These are phyloP conservation scores for Huntiella moniliformis DNA, from an alignment of 2,329 filamentous ascomycete genomes.

Conservation along the genomic window DNA sequence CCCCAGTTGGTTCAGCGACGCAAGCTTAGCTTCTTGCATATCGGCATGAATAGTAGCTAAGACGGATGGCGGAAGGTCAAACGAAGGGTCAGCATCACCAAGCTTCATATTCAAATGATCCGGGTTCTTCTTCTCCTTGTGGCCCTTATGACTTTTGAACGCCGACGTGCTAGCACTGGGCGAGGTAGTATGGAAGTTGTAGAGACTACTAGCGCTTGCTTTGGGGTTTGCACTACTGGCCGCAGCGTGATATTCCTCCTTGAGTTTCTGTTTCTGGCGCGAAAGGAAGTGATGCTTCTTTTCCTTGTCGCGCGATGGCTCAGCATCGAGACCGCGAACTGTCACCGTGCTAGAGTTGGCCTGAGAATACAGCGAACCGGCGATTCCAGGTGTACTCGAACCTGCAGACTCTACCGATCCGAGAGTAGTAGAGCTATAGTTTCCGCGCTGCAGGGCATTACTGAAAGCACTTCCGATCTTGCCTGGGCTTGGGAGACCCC, in stretches of 20 bases:
- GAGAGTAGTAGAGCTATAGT: slow-evolving; percentile 55
- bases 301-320: slow-evolving; percentile 44
- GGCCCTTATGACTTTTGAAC: slow-evolving; percentile 7
- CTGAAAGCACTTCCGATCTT: slow-evolving; percentile 50
- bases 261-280: slow-evolving; percentile 60
- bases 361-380: slow-evolving; percentile 45
- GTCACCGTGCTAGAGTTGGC: slow-evolving; percentile 64
- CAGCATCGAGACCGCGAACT: slow-evolving; percentile 37
- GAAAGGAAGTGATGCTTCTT: slow-evolving; percentile 67
- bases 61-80: slow-evolving; percentile 8
- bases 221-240: slow-evolving; percentile 61
- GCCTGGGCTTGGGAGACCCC: slow-evolving; percentile 52
- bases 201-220: slow-evolving; percentile 51
- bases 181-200: slow-evolving; percentile 59
- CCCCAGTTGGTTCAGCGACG: slow-evolving; percentile 15
- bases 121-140: slow-evolving; percentile 11
- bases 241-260: slow-evolving; percentile 54
- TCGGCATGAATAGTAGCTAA: slow-evolving; percentile 7
- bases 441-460: slow-evolving; percentile 38
- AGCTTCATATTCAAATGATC: slow-evolving; percentile 6
- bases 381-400: not conserved
- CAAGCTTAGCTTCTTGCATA: slow-evolving; percentile 8
- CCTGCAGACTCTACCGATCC: slow-evolving; percentile 1
- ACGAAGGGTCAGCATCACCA: slow-evolving; percentile 2
- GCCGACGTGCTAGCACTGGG: slow-evolving; percentile 37